Base-by-base conservation (phyloP, 805 yeast genomes). In the Middelhovenomyces tepae region DNA sequence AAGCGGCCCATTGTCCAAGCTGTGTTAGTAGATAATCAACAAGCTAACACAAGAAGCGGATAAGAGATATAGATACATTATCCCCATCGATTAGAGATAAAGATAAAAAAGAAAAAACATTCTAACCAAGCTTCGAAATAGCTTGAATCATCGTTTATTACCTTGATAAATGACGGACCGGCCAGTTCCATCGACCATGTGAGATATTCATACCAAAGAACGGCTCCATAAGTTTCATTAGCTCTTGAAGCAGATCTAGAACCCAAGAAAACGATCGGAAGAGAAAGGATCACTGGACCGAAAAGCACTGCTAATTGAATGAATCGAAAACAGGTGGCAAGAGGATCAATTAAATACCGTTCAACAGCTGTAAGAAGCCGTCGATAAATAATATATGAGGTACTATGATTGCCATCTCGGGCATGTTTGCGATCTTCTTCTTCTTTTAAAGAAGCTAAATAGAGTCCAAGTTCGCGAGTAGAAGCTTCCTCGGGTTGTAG, bases 1-100 rank as follows among this genome's bases (percentile, higher is more conserved):
- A 81, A 2, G 96, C 96, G 0, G 98, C 98, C 99, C 99, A 91
- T 61, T 91, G 99, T 3, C 97, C 98, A 37, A 91, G 68, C 56
- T 43, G 24, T 16, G 37, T 35, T 25, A 32, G 35, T 84, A 81
- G 36, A 81, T 76, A 53, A 81, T 8, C 22, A 29, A 16, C 22
- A 13, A 17, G 10, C 26, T 15, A 22, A 9, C 20, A 14, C n/a
- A 5, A 19, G 16, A n/a, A 29, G 24, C 14, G 16, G 22, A 19
- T 24, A 24, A 6, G n/a, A 34, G 4, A 27, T 11, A 20, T 18
- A 28, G 17, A 16, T 19, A 6, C 14, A 13, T 20, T 7, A 32
- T 11, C 13, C 11, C 11, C 8, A 23, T 13, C 21, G 18, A 16
- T 22, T 20, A 28, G n/a, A 20, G 10, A 28, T 17, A 23, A 31